These are phyloP conservation scores for Fusarium caatingaense DNA, from an alignment of 2,329 filamentous ascomycete genomes.

Conservation along the genomic window DNA sequence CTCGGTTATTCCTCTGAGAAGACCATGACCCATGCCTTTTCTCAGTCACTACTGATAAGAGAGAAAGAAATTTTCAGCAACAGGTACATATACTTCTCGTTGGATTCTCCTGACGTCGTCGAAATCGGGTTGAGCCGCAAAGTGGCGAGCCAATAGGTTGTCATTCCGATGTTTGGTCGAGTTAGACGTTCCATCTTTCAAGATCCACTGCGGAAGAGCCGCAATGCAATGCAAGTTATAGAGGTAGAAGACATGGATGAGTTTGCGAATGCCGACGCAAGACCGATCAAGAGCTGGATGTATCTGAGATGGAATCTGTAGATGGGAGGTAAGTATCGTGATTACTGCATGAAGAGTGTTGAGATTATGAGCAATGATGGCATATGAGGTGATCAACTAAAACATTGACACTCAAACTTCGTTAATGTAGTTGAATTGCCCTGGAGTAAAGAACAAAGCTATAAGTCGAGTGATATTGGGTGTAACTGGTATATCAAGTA, in stretches of 20 bases:
- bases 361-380: constrained; percentile 1
- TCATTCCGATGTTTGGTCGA: constrained; percentile 17
- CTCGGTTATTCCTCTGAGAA: constrained; percentile 39
- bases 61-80: neutral
- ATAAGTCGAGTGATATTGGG: neutral
- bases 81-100: neutral
- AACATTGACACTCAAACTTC: fast-evolving
- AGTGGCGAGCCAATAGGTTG: constrained; percentile 29
- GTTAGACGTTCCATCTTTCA: constrained; percentile 33
- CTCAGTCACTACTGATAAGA: neutral
- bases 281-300: constrained; percentile 32
- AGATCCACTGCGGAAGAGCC: constrained; percentile 43
- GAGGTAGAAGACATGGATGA: neutral
- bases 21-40: constrained; percentile 18
- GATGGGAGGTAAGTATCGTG: constrained; percentile 9
- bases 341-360: neutral
- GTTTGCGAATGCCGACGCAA: constrained; percentile 44
- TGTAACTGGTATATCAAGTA: neutral
- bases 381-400: neutral
- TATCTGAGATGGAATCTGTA: constrained; percentile 31
- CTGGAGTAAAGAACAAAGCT: neutral
- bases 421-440: neutral
- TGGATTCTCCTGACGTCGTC: constrained; percentile 38
- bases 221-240: constrained; percentile 26
- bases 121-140: constrained; percentile 38